Conservation (phyloP, 495 filamentous ascomycete genomes). For the Poronia punctata region DNA sequence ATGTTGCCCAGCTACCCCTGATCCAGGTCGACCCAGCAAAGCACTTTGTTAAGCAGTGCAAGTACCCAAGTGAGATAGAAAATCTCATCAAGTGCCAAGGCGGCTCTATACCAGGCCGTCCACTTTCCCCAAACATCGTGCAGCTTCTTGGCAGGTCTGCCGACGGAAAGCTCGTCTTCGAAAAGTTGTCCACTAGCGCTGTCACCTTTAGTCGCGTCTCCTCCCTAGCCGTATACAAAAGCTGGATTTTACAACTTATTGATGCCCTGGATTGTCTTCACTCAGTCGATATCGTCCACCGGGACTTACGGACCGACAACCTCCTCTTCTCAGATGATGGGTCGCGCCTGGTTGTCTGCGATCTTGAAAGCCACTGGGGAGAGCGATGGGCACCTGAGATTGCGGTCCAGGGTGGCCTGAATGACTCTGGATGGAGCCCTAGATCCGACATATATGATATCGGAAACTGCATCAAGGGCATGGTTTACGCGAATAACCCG, state of each 20-base stretch:
- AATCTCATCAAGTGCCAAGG: constrained; percentile 25
- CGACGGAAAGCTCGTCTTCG: constrained; percentile 21
- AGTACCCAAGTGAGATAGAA: constrained; percentile 24
- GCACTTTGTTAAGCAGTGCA: constrained; percentile 26
- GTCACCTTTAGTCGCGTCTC: not conserved
- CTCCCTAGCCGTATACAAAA: constrained; percentile 8
- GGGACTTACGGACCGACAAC: constrained; percentile 25
- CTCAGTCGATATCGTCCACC: constrained; percentile 23
- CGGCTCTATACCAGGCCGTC: constrained; percentile 19
- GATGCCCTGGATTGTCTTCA: constrained; percentile 15
- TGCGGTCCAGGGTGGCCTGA: not conserved
- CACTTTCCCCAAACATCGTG: constrained; percentile 14
- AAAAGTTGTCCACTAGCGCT: constrained; percentile 4
- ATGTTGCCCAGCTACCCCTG: constrained; percentile 16
- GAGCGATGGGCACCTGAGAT: constrained; percentile 12
- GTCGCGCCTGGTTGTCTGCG: constrained; percentile 15
- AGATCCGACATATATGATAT: constrained; percentile 19
- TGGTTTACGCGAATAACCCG: constrained; percentile 16
- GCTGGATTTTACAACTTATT: constrained; percentile 17
- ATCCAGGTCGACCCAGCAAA: constrained; percentile 15
- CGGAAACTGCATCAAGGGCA: constrained; percentile 13
- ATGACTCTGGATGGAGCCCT: constrained; percentile 13
- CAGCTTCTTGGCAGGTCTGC: constrained; percentile 19
- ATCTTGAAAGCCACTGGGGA: constrained; percentile 27
- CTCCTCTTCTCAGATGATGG: constrained; percentile 16